Percentiles rank a stretch among this genome's conserved stretches.
Evolutionary conservation across 2,329 filamentous ascomycete genomes (phyloP).

Genomic region (Aphanoascus verrucosus): DNA sequence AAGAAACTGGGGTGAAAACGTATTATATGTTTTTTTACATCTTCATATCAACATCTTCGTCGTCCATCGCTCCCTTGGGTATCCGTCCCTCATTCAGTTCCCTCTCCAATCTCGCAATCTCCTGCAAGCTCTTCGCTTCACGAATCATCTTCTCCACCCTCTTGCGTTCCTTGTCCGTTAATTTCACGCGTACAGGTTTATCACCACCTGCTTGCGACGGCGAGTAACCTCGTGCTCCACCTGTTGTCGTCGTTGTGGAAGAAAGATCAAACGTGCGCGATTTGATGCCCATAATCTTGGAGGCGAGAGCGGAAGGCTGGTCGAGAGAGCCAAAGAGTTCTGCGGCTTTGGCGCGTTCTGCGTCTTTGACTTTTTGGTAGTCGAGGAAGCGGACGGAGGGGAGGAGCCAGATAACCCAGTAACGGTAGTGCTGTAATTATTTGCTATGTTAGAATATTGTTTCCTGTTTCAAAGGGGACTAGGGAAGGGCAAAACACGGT

Average conservation of each 20-base stretch:
- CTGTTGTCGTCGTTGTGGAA: conserved; percentile 29
- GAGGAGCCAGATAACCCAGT: conserved; percentile 81
- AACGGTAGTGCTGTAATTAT: conserved; percentile 64
- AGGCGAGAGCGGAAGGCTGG: conserved; percentile 69
- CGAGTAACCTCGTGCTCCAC: conserved; percentile 30
- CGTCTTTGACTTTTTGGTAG: conserved; percentile 80
- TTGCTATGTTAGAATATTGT: too few relatives aligned
- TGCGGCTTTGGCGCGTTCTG: conserved; percentile 62
- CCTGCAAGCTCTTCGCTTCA: conserved; percentile 77
- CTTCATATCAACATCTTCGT: conserved; percentile 29
- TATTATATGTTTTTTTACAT: conserved; percentile 19
- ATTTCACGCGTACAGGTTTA: conserved; percentile 65
- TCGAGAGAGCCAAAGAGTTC: conserved; percentile 67
- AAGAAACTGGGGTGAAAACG: not conserved
- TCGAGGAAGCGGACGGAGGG: conserved; percentile 82
- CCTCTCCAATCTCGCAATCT: conserved; percentile 84
- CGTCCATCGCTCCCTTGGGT: conserved; percentile 49
- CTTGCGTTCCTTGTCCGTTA: conserved; percentile 81
- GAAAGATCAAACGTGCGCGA: conserved; percentile 59
- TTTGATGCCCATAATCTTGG: conserved; percentile 75
- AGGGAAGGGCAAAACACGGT: too few relatives aligned
- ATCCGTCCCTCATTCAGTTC: conserved; percentile 81
- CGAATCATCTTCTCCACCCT: conserved; percentile 76
- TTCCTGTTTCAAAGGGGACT: not conserved
- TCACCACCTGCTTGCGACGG: conserved; percentile 35